Base-by-base conservation (phyloP, 148 eudicot species). In the Chenopodium formosanum region DNA sequence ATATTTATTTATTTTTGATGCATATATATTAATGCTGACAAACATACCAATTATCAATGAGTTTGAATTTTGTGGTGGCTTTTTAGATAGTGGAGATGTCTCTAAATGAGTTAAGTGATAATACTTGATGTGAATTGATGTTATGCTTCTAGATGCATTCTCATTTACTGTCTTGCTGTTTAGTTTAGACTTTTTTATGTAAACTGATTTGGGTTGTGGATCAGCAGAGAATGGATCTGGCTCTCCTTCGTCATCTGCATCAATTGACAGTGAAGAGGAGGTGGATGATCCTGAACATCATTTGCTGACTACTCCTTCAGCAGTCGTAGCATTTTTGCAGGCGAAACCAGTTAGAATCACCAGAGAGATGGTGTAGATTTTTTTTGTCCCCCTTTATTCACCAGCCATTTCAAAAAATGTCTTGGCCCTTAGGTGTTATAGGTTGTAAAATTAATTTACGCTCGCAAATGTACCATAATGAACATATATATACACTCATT, bases 291-390 rank as follows among this genome's bases (percentile, higher is more conserved):
- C 75, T 22, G 93, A 92, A 87, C 94, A 91, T 85, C 98, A 90
- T 83, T 85, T 92, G 86, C 87, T 94, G 65, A 86, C 85, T 50
- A 23, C 83, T 74, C 87, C 90, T 60, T 81, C 86, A 65, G 84
- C 91, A 32, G 96, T 91, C 72, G 88, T 92, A 70, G 91, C 96
- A 83, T 94, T 90, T 86, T 77, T 94, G 89, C 90, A 87, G 87
- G 98, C 92, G 83, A 89, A 89, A 77, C 89, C 96, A 9, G 93
- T 86, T 76, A 90, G 78, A 83, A 89, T 89, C 74, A 89, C 93
- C 56, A 88, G 85, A 76, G 96, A 94, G 75, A 78, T 83, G 23
- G 82, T 88, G n/a, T 89, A 86, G 82, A 83, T 69, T 70, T 47
- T 11, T 44, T 3, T 73, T 72, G 16, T 37, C 56, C 73, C 40